These are phyloP conservation scores for Pleomassaria siparia DNA, from an alignment of 2,329 filamentous ascomycete genomes.

Conservation along the genomic window DNA sequence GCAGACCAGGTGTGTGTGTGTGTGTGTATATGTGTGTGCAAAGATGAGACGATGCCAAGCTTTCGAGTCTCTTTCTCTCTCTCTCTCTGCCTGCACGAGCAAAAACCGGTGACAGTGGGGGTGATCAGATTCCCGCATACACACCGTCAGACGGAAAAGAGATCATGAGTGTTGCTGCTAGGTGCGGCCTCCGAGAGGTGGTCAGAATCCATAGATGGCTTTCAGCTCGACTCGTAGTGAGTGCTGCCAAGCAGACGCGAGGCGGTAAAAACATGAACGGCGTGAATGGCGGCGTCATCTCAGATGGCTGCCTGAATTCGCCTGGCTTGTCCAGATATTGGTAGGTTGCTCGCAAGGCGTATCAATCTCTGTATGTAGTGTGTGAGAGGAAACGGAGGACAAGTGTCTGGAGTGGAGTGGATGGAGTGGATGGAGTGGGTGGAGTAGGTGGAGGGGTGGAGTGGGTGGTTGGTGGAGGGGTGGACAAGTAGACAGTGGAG, in stretches of 20 bases:
- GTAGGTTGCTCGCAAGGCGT: not conserved
- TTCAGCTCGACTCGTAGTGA: constrained; percentile 33
- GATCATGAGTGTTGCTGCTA: constrained; percentile 7
- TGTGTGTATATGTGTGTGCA: constrained; percentile 16
- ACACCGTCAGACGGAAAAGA: constrained; percentile 25
- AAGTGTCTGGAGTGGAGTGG: not conserved
- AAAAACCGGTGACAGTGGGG: constrained; percentile 38
- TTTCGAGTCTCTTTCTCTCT: too few species aligned
- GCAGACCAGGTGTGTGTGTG: too few species aligned
- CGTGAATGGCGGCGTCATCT: constrained; percentile 7
- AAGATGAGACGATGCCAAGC: constrained; percentile 16
- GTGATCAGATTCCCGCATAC: constrained; percentile 15
- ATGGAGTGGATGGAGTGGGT: not conserved
- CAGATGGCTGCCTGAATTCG: constrained; percentile 29
- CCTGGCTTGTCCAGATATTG: constrained; percentile 17
- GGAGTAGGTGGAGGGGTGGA: not conserved
- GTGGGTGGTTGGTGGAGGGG: too few species aligned
- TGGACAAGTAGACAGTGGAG: not conserved
- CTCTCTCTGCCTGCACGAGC: constrained; percentile 36
- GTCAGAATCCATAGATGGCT: not conserved
- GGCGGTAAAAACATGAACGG: not conserved
- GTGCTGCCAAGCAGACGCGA: constrained; percentile 18
- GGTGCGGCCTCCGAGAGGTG: constrained; percentile 2
- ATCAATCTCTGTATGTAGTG: too few species aligned
- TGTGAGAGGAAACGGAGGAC: not conserved